Evolutionary conservation across 2,329 filamentous ascomycete species (phyloP).

Genomic region (Alternaria gansuensis): DNA sequence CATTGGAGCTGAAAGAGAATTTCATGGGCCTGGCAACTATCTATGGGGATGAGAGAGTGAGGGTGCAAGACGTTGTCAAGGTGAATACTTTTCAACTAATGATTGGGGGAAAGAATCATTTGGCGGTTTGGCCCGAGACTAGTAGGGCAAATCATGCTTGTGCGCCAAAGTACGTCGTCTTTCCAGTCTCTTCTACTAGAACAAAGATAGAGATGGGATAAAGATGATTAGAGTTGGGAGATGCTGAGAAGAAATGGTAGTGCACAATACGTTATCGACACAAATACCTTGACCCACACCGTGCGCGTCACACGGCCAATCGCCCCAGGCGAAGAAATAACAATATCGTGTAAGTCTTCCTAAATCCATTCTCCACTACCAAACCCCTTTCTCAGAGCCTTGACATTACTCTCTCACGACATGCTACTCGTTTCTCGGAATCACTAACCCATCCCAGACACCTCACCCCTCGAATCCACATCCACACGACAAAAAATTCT

Average conservation of each 20-base stretch:
- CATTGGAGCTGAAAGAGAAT: conserved; percentile 19
- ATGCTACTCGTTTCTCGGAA: no score
- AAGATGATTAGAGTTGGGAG: no score
- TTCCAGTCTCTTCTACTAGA: neutral
- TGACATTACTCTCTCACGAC: no score
- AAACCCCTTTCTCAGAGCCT: no score
- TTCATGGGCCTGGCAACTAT: conserved; percentile 40
- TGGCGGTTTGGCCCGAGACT: conserved; percentile 53
- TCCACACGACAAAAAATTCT: conserved; percentile 44
- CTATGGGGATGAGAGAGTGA: conserved; percentile 38
- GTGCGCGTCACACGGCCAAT: conserved; percentile 51
- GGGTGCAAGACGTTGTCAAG: conserved; percentile 48
- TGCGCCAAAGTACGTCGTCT: conserved; percentile 38
- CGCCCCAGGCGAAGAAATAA: conserved; percentile 52
- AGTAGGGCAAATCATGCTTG: conserved; percentile 56
- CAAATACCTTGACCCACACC: conserved; percentile 51
- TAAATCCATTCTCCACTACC: no score
- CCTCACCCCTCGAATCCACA: conserved; percentile 49
- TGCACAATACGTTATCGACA: conserved; percentile 54
- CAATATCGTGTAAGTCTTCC: conserved; percentile 49
- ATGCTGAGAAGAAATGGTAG: conserved; percentile 40
- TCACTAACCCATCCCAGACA: conserved; percentile 33
- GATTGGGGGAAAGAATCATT: conserved; percentile 41
- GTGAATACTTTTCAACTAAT: conserved; percentile 49
- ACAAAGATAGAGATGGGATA: neutral